Evolutionary conservation across 139 green algal genomes (phyloP), one percentile per base, ranked within the genome.

Genomic region (Chlorella sp.): DNA sequence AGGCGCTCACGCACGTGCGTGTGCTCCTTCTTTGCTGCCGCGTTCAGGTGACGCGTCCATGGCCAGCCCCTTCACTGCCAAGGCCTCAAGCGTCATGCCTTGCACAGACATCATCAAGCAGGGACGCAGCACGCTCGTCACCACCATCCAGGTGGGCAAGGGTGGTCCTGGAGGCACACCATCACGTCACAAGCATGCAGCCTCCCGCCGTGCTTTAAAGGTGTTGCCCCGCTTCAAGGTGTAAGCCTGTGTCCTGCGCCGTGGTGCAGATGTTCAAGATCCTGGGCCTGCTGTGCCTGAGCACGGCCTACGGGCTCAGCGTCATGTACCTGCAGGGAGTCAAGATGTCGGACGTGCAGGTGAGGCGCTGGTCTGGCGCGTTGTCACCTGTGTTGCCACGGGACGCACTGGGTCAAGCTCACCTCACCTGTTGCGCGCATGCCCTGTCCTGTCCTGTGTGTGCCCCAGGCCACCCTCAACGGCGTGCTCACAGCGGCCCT

Each of bases 231-330:
- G n/a, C n/a, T n/a, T n/a, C n/a, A n/a, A n/a, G n/a, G n/a, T n/a
- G n/a, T n/a, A n/a, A n/a, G n/a, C n/a, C n/a, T 17, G 17, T 55
- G 10, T 55, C 23, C 55, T 30, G 5, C 63, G 6, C 24, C 61
- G 32, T 4, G 5, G 26, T 76, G 26, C 92, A 99, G 90, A 99
- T 99, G 95, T 99, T 99, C 86, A 99, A 99, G 86, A 98, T 99
- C 81, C 85, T 99, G 78, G 95, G 95, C 20, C 87, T 98, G 63
- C 88, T 97, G 73, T 98, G 91, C 84, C 90, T 99, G 1, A 90
- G 84, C 64, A 95, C 86, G 5, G 95, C 95, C 30, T 99, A 97
- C 82, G 84, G 88, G 20, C 83, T 99, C 17, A 89, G 72, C 5
- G 94, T 99, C 62, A 87, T 97, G 82, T 97, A 97, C 82, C 80